These are phyloP conservation scores for Penicillium sp. DNA, from an alignment of 2,329 filamentous ascomycete species.

Conservation along the genomic window DNA sequence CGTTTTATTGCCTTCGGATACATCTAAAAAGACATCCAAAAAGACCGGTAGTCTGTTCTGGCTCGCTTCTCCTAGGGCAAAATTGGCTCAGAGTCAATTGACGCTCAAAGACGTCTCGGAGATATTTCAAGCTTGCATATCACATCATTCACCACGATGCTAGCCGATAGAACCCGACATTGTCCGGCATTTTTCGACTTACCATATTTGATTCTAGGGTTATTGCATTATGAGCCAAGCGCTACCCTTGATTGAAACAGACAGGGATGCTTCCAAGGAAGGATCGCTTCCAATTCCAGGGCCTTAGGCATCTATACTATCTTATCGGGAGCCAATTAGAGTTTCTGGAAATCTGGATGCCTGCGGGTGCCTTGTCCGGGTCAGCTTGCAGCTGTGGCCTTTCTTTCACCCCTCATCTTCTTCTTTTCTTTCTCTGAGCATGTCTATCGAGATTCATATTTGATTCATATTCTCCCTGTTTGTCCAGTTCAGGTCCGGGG, in stretches of 20 bases:
- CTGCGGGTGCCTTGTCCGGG: slow-evolving; percentile 24
- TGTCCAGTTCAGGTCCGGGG: background rate
- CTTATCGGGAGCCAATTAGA: slow-evolving; percentile 21
- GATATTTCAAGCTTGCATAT: no score
- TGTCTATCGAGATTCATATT: background rate
- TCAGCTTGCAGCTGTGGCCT: slow-evolving; percentile 5
- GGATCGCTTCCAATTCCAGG: background rate
- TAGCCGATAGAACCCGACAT: no score
- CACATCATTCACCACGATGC: no score
- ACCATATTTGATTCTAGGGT: no score
- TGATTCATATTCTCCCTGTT: background rate
- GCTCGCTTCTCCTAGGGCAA: no score
- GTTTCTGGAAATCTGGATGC: slow-evolving; percentile 27
- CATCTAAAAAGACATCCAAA: no score
- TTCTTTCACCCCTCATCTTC: slow-evolving; percentile 10
- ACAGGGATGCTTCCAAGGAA: background rate
- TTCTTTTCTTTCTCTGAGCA: background rate
- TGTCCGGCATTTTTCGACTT: no score
- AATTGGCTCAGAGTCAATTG: no score
- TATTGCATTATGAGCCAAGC: no score
- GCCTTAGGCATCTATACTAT: slow-evolving; percentile 2
- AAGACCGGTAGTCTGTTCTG: no score
- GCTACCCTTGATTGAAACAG: background rate
- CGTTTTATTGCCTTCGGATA: no score
- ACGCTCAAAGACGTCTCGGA: no score